Percentiles rank a stretch among this genome's conserved stretches.
Evolutionary conservation across 495 filamentous ascomycete genomes (phyloP).

Genomic region (Penicillium dipodomyicola): DNA sequence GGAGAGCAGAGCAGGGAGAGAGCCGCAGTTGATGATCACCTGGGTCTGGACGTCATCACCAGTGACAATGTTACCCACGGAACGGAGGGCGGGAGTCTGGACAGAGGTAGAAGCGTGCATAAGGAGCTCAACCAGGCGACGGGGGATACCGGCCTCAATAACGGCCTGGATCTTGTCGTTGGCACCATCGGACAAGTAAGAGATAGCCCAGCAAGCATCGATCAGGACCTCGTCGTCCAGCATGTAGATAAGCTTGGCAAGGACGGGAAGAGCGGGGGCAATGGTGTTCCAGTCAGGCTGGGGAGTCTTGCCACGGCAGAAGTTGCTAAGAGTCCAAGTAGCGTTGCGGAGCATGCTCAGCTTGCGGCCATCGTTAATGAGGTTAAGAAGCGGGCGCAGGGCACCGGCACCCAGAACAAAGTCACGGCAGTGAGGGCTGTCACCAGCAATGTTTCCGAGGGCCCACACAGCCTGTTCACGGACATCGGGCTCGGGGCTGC

Average conservation of each 20-base stretch:
- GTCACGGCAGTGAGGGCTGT: conserved; percentile 95
- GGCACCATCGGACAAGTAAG: conserved; percentile 96
- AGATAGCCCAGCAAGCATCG: conserved; percentile 99
- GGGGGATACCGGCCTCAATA: conserved; percentile 96
- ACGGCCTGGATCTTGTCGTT: conserved; percentile 99
- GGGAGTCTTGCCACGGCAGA: conserved; percentile 99
- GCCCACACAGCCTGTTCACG: conserved; percentile 99
- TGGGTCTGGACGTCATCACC: conserved; percentile 99
- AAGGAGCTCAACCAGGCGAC: conserved; percentile 92
- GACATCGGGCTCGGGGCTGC: conserved; percentile 95
- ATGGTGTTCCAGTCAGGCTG: conserved; percentile 99
- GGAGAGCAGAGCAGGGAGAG: conserved; percentile 85
- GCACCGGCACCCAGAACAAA: conserved; percentile 89
- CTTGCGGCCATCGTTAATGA: conserved; percentile 97
- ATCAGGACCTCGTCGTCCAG: conserved; percentile 98
- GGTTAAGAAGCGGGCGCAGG: conserved; percentile 78
- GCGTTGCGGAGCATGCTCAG: conserved; percentile 98
- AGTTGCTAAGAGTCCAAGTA: conserved; percentile 99
- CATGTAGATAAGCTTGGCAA: conserved; percentile 96
- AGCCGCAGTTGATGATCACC: conserved; percentile 98
- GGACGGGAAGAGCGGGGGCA: conserved; percentile 89
- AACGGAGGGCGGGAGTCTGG: conserved; percentile 94
- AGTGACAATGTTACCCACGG: conserved; percentile 98
- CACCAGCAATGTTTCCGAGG: conserved; percentile 97
- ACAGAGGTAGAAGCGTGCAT: conserved; percentile 99